Base-by-base conservation (phyloP, 2,329 filamentous ascomycete species). In the Aureobasidium sp. region DNA sequence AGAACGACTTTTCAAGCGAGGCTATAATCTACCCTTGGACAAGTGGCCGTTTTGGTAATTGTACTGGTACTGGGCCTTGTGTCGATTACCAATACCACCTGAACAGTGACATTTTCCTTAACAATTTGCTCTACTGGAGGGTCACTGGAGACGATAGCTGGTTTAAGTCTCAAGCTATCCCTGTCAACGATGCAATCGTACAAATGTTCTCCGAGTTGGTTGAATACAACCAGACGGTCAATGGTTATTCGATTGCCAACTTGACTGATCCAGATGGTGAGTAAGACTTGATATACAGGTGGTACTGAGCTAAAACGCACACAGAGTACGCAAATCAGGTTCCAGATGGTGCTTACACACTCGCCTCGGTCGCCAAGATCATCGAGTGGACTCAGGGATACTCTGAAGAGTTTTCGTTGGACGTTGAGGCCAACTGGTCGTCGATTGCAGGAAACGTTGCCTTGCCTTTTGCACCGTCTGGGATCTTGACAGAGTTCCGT, bases 71-170 rank as follows among this genome's bases (percentile, higher is more conserved):
- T n/a, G 79, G 78, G 7, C 77, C 78, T 20, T 89, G 87, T 70
- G 87, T 85, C 67, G 86, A 89, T 70, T 89, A 89, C 66, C 80
- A 89, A 69, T 90, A 89, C 67, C 87, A 89, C 70, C 67, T 89
- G 41, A 89, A 89, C 67, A 84, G 85, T 8, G 87, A 89, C 66
- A 88, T 89, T 66, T 84, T 83, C 0, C 75, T 88, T 34, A 79
- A 83, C 1, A 76, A 87, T 63, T 78, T 82, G 67, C 85, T 87
- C 59, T 83, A 87, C 64, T 85, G 80, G 75, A 76, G 82, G 17
- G 78, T 81, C 1, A 85, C 82, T 51, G 85, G 85, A 17, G 83
- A 87, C 68, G 79, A 77, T 1, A 69, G 78, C 1, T 80, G 78
- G 63, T 86, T 87, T 72, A 77, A 78, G 20, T 72, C 79, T 2